These are phyloP conservation scores for Aspergillus biplanus DNA, from an alignment of 495 filamentous ascomycete genomes.

Conservation along the genomic window DNA sequence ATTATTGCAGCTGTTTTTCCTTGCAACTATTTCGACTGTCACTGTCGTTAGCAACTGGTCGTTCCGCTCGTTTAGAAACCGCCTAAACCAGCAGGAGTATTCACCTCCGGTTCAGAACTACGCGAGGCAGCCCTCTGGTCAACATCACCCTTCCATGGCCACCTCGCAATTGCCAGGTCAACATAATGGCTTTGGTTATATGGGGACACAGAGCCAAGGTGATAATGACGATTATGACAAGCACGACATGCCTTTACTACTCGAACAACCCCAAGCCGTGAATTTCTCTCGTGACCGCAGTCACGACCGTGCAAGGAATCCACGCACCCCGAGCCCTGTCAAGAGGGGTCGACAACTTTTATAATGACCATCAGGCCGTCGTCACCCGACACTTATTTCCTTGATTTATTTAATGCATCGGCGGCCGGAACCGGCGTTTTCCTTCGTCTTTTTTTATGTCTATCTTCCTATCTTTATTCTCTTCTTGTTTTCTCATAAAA, in stretches of 20 bases:
- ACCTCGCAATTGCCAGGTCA: conserved; percentile 31
- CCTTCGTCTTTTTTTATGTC: not conserved
- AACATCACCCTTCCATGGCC: conserved; percentile 33
- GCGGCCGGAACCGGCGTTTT: conserved; percentile 21
- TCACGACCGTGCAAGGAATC: conserved; percentile 39
- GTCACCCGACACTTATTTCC: not conserved
- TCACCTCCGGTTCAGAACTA: conserved; percentile 26
- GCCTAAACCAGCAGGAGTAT: conserved; percentile 41
- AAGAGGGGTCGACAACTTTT: conserved; percentile 39
- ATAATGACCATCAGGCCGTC: conserved; percentile 5
- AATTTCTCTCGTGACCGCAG: conserved; percentile 41
- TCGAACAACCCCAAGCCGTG: conserved; percentile 38
- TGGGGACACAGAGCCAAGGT: conserved; percentile 27
- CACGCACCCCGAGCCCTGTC: conserved; percentile 45
- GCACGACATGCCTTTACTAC: conserved; percentile 37
- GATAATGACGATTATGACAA: conserved; percentile 26
- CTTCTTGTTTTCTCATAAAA: conserved; percentile 9
- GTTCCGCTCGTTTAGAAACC: conserved; percentile 48
- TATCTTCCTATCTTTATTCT: not conserved
- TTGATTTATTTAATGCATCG: conserved; percentile 15
- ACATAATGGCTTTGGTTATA: conserved; percentile 33
- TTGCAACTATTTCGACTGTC: conserved; percentile 47
- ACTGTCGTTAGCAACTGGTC: conserved; percentile 53
- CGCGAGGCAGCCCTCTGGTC: conserved; percentile 27
- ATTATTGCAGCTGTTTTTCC: conserved; percentile 40